Evolutionary conservation across 495 filamentous ascomycete species (phyloP), one percentile per base, ranked within the genome.

Genomic region (Annulohypoxylon moriforme): DNA sequence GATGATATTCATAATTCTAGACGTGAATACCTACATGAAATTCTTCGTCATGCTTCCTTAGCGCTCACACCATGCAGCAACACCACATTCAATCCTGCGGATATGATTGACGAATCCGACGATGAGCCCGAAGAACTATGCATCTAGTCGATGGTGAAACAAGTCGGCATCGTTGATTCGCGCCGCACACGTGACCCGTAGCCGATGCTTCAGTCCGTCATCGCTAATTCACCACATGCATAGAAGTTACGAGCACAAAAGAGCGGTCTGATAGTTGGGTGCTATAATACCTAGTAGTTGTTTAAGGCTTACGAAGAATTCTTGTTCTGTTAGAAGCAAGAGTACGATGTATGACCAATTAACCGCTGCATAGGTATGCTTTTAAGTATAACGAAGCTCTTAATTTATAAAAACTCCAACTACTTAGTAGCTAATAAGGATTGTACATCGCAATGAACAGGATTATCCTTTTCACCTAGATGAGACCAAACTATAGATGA

Each of bases 91-190:
- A 46, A 31, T 69, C 67, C 71, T 69, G 40, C 71, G 66, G 71
- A 67, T 42, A 46, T 69, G 65, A 52, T 69, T 56, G 65, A 68
- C 65, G 55, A 73, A 73, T 73, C 60, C 40, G 70, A 73, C 38
- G 60, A 61, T 25, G 65, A 56, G 49, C 60, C 65, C 65, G 70
- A 69, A 53, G 49, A 73, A 65, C 71, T 50, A 69, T 66, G 71
- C 71, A 69, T 57, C 61, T 69, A 73, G 66, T 67, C 44, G 3
- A 73, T 67, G 66, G 58, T 69, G 71, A 73, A 73, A 73, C 71
- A 63, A 57, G 61, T 27, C 38, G 66, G 52, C 71, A 68, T 67
- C 44, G 44, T 42, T 72, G 69, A 72, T 69, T 73, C 61, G 71
- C 52, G 49, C 66, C 56, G 49, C 36, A 61, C 71, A 73, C 71